Percentiles rank a stretch among this genome's conserved stretches.
Evolutionary conservation across 306 rosid genomes (phyloP).

Genomic region (Lathyrus oleraceus): DNA sequence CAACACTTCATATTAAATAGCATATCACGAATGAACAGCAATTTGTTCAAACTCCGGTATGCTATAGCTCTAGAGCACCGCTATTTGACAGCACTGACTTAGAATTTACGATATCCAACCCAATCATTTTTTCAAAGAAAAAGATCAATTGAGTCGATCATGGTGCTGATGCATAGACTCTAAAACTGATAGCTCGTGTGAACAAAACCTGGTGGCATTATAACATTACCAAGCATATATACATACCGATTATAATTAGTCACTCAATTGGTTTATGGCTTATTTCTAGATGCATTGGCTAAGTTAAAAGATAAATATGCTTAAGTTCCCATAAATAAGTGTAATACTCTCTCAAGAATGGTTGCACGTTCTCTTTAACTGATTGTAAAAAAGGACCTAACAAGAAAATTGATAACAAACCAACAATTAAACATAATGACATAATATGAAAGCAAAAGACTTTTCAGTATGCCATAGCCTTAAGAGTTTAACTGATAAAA

Average conservation of each 20-base stretch:
- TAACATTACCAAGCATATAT: background rate
- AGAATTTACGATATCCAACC: slow-evolving; percentile 13
- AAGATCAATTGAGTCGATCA: background rate
- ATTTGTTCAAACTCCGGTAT: background rate
- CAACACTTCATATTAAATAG: background rate
- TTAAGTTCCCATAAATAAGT: slow-evolving; percentile 21
- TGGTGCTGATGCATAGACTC: background rate
- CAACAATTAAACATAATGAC: background rate
- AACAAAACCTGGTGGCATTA: background rate
- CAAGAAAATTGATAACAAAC: slow-evolving; percentile 3
- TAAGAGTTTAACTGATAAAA: slow-evolving; percentile 32
- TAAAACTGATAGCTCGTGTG: background rate
- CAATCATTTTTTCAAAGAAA: slow-evolving; percentile 4
- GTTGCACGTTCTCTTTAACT: slow-evolving; percentile 1
- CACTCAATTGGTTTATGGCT: background rate
- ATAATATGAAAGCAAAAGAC: slow-evolving; percentile 15
- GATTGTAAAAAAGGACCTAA: background rate
- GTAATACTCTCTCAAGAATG: slow-evolving; percentile 9
- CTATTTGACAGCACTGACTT: background rate
- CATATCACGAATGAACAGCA: background rate
- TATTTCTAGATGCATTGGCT: slow-evolving; percentile 16
- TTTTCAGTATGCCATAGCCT: slow-evolving; percentile 16
- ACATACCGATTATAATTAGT: background rate
- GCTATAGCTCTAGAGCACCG: background rate
- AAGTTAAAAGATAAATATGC: slow-evolving; percentile 27